Evolutionary conservation across 805 yeast genomes (phyloP).

Genomic region (Diddensiella santjacobensis): DNA sequence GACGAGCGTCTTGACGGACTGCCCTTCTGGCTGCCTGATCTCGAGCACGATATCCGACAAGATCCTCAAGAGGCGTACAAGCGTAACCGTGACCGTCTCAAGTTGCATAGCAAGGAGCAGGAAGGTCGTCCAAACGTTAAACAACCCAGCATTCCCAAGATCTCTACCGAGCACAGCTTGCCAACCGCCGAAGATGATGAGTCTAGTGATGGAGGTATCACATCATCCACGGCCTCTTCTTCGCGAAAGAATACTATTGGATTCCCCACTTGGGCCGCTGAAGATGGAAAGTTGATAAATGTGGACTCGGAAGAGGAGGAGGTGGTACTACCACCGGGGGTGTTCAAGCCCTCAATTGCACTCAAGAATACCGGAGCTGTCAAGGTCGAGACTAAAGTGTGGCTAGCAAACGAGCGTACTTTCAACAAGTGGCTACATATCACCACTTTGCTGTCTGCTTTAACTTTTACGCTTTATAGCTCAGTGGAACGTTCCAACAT

Average conservation of each 20-base stretch:
- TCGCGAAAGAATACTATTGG: constrained; percentile 5
- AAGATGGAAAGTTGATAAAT: constrained; percentile 20
- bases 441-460: constrained; percentile 73
- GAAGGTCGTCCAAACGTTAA: constrained; percentile 4
- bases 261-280: constrained; percentile 7
- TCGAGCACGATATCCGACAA: constrained; percentile 69
- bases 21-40: constrained; percentile 93
- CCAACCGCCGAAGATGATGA: constrained; percentile 50
- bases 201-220: constrained; percentile 35
- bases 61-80: constrained; percentile 78
- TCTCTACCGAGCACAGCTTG: not conserved
- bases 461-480: constrained; percentile 80
- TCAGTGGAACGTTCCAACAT: constrained; percentile 67
- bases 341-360: constrained; percentile 70
- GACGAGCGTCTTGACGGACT: constrained; percentile 84
- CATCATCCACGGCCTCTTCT: constrained; percentile 11
- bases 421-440: constrained; percentile 94
- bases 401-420: constrained; percentile 98
- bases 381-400: constrained; percentile 94
- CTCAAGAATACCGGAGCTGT: constrained; percentile 88
- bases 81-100: constrained; percentile 54
- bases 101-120: constrained; percentile 33
- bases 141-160: constrained; percentile 6
- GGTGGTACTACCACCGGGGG: constrained; percentile 83
- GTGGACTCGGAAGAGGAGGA: constrained; percentile 78